Base-by-base conservation (phyloP, 2,329 filamentous ascomycete species). In the Cyphellophora attinorum region DNA sequence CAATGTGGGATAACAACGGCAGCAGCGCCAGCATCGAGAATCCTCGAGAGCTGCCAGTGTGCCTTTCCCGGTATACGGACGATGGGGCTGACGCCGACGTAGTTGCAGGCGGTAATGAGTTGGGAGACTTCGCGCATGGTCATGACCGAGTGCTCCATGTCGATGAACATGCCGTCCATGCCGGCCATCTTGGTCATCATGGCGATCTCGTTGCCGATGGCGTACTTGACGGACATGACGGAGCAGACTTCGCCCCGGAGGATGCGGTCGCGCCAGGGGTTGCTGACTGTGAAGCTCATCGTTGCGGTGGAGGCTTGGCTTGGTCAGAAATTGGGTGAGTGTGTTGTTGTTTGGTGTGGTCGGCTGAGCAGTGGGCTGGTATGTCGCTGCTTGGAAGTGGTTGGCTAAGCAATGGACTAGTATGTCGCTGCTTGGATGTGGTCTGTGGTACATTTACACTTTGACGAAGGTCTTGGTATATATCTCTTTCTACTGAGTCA, bases 131-230 rank as follows among this genome's bases (percentile, higher is more conserved):
- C 46, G 39, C 55, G 52, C 13, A 66, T 45, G 35, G 56, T 52
- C 18, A 65, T 48, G 2, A 56, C 46, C 3, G 57, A 60, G 39
- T 66, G 63, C 39, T 67, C 62, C 58, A 66, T 61, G 34, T 67
- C 61, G 37, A 67, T 58, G 37, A 65, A 54, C 25, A 65, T 51
- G 27, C 55, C 60, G 31, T 64, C 54, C 33, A 61, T 55, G 5
- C 60, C 60, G 8, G 62, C 59, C 33, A 53, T 60, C 37, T 60
- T 61, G 34, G 50, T 51, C 47, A 62, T 57, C 49, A 58, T 57
- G 11, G 54, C 51, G 12, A 59, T 49, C 34, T 61, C 58, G 29
- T 54, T 52, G 17, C 53, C 54, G 18, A 50, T 49, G 13, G 57
- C 49, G 33, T 58, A 50, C 34, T 60, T 60, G 39, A 49, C 40